phyloP scores from a whole-genome alignment of 2,329 filamentous ascomycete species.

The Pyricularia sp. region DNA sequence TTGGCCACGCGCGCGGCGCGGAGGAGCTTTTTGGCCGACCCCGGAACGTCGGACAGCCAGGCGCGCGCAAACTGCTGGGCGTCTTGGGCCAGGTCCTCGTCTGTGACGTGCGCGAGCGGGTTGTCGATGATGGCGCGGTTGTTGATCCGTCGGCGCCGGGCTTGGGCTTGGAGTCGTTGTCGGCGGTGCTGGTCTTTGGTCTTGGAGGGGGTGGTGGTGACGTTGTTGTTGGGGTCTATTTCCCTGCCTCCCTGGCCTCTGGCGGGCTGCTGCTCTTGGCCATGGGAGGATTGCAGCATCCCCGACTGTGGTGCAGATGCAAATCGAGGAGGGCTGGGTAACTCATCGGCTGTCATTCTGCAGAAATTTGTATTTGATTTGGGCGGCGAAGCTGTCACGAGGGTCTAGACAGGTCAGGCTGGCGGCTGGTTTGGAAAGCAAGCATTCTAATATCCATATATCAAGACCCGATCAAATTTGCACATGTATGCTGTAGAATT shows the following conservation, averaged over 20 bases:
- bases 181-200: background rate
- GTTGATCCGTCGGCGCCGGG: slow-evolving; percentile 12
- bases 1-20: slow-evolving; percentile 31
- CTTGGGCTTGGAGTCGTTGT: slow-evolving; percentile 2
- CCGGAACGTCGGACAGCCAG: slow-evolving; percentile 18
- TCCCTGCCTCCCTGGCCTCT: background rate
- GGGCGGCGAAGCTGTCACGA: background rate
- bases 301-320: background rate
- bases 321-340: background rate
- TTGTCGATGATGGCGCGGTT: slow-evolving; percentile 27
- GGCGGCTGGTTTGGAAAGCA: background rate
- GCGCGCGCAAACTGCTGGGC: slow-evolving; percentile 21
- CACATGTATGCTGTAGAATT: background rate
- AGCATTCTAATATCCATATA: background rate
- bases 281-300: background rate
- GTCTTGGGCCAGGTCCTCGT: slow-evolving; percentile 26
- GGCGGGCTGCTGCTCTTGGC: background rate
- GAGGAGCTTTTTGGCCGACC: slow-evolving; percentile 18
- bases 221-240: background rate
- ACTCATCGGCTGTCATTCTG: background rate
- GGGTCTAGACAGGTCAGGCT: background rate
- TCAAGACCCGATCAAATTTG: background rate
- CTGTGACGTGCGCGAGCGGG: slow-evolving; percentile 26
- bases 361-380: background rate
- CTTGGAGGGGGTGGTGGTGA: background rate